Evolutionary conservation across 2,329 filamentous ascomycete species (phyloP), one percentile per base, ranked within the genome.

Genomic region (Aureobasidium mangrovei): DNA sequence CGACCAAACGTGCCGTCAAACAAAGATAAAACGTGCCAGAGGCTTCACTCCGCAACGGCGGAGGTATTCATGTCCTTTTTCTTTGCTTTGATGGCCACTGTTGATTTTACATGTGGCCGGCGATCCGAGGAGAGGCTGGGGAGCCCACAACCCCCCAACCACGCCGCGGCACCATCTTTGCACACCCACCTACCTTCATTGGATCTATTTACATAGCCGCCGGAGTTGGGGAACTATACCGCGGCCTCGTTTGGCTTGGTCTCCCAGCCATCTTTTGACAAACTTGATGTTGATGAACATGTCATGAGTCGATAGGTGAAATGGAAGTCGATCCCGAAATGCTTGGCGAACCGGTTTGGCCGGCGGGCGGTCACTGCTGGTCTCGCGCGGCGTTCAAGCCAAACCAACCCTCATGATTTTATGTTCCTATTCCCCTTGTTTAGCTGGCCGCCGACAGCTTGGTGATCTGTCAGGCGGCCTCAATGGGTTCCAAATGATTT

Each of bases 71-170:
- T 18, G 10, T 53, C 36, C 53, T 36, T 48, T 54, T 54, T 54
- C 53, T 42, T 28, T 27, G 10, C 29, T 40, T 31, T 24, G 12
- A 46, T 46, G 32, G 31, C 33, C 12, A 40, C 46, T 24, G 33
- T 40, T 29, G 41, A 40, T 33, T 42, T 48, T 26, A 53, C 40
- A 44, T 48, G 41, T 47, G 53, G 53, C 44, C 35, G 53, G 53
- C 10, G 8, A 43, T 24, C 31, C 47, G 38, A 51, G 46, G 28
- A 41, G 53, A 54, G 53, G 53, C 53, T 54, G 53, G 53, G 28
- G 29, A 33, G 27, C 26, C 43, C 42, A 35, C 36, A 18, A 33
- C 38, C 18, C 7, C 27, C 49, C 49, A 53, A 53, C 49, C 49
- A 54, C 38, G 38, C 38, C 27, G 32, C 24, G 4, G 38, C 35